Conservation (phyloP, 257 asterid genomes). For the Fraxinus cuspidata region DNA sequence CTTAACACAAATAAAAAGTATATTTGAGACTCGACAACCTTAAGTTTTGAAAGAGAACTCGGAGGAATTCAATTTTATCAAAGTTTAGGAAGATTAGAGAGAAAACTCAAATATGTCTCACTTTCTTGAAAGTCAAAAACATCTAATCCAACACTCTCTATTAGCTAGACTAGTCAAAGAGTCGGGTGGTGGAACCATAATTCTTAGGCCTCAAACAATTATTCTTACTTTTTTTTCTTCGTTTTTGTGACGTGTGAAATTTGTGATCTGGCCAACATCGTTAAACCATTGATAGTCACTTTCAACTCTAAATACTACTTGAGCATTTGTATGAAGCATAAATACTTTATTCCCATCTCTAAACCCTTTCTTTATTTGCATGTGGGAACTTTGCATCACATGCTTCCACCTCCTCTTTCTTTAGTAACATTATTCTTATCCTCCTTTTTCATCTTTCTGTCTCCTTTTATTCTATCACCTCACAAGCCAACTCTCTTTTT, state of each 20-base stretch:
- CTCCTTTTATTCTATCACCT: slow-evolving; percentile 40
- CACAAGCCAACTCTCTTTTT: slow-evolving; percentile 25
- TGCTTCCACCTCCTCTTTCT: slow-evolving; percentile 44
- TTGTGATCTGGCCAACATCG: neutral
- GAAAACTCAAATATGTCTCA: neutral
- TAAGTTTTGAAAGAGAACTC: no score
- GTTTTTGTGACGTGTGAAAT: neutral
- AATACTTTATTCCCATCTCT: slow-evolving; percentile 29
- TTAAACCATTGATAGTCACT: neutral
- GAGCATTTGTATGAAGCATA: slow-evolving; percentile 12
- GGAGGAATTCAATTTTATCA: no score
- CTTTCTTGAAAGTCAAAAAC: neutral
- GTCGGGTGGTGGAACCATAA: neutral
- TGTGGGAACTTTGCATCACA: slow-evolving; percentile 48
- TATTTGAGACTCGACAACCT: neutral
- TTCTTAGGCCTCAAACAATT: neutral
- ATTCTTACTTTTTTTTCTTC: neutral
- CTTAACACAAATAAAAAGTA: no score
- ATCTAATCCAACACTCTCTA: no score
- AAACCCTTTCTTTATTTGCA: slow-evolving; percentile 25
- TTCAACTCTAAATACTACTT: neutral
- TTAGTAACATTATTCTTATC: slow-evolving; percentile 41
- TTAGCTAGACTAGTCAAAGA: neutral
- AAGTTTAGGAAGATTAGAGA: neutral
- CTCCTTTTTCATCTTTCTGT: slow-evolving; percentile 31